phyloP scores from a whole-genome alignment of 257 asterid species.

The Solanum chmielewskii region DNA sequence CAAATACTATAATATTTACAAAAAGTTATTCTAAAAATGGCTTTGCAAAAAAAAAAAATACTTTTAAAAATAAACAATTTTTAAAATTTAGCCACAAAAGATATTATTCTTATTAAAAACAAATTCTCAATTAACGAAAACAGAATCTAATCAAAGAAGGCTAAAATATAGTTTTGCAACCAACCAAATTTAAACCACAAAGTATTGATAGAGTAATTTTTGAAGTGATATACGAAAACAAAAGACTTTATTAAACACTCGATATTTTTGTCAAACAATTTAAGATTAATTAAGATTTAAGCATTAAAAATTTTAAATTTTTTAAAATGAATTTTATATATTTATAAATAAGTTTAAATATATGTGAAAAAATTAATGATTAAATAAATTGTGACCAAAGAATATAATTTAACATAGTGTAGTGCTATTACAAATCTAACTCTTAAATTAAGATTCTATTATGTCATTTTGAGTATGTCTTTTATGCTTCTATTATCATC shows the following conservation, averaged over 20 bases:
- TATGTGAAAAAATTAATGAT: no score
- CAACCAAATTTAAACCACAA: background rate
- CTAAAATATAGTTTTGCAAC: background rate
- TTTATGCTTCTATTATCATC: background rate
- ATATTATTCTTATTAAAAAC: background rate
- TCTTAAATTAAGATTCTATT: background rate
- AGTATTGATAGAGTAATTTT: background rate
- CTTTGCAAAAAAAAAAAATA: no score
- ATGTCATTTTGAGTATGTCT: background rate
- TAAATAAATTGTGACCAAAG: background rate
- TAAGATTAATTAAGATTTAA: background rate
- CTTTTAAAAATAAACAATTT: no score
- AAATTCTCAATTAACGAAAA: background rate
- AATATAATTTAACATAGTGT: no score
- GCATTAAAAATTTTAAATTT: accelerated
- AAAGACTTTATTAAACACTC: no score
- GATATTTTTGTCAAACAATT: background rate
- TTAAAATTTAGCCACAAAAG: background rate
- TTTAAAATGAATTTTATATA: no score
- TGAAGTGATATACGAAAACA: no score
- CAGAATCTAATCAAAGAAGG: no score
- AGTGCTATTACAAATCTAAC: background rate
- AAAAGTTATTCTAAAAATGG: background rate
- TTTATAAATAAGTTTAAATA: no score
- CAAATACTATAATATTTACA: background rate